A percentile compares a stretch with the other conserved stretches of the same genome.
phyloP scores from a whole-genome alignment of 2,329 filamentous ascomycete genomes.

The Arachnomyces sp. region DNA sequence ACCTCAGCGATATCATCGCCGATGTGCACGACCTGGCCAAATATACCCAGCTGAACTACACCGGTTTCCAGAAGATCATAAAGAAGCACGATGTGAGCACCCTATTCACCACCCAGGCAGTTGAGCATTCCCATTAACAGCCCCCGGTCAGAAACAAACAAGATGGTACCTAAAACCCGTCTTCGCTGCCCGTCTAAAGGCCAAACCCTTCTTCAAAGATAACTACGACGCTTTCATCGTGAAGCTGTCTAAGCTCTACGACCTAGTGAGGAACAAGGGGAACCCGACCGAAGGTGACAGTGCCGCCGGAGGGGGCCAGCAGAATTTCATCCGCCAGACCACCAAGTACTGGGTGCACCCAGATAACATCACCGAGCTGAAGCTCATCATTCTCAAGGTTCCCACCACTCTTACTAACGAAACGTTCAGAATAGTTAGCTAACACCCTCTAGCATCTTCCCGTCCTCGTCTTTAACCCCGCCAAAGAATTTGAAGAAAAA shows the following conservation, averaged over 20 bases:
- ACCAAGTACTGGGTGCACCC: conserved; percentile 99
- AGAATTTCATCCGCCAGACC: conserved; percentile 92
- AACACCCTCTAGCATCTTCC: conserved; percentile 60
- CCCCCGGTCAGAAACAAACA: conserved; percentile 67
- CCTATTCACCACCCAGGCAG: not conserved
- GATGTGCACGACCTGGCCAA: conserved; percentile 97
- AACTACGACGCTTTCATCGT: conserved; percentile 96
- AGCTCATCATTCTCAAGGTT: conserved; percentile 88
- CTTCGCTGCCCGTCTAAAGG: conserved; percentile 90
- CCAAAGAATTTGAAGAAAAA: conserved; percentile 85
- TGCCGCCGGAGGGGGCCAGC: conserved; percentile 80
- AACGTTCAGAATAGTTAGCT: not conserved
- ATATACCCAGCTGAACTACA: conserved; percentile 97
- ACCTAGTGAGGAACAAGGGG: conserved; percentile 84
- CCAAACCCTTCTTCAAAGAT: conserved; percentile 97
- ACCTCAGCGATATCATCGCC: conserved; percentile 94
- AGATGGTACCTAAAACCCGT: conserved; percentile 87
- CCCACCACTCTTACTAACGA: not conserved
- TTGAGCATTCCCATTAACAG: conserved; percentile 4
- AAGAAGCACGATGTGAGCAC: conserved; percentile 88
- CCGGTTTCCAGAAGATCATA: conserved; percentile 98
- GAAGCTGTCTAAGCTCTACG: conserved; percentile 89
- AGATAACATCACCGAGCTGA: conserved; percentile 96
- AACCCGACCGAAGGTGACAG: conserved; percentile 90
- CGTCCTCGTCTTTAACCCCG: conserved; percentile 92